Evolutionary conservation across 257 asterid species (phyloP), one percentile per base, ranked within the genome.

Genomic region (Forsythia suspensa): DNA sequence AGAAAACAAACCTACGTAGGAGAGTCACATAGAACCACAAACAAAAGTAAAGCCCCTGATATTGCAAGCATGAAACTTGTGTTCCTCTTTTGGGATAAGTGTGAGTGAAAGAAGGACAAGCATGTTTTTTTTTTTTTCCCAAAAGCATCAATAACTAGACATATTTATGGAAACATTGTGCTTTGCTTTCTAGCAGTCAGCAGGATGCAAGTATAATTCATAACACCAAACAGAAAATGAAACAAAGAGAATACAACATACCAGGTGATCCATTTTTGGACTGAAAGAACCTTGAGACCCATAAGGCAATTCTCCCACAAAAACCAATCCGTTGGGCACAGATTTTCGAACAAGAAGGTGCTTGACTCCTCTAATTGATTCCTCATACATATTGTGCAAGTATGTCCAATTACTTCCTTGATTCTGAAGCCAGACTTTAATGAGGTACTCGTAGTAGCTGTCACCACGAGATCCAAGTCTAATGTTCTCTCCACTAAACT

Each of bases 201-300:
- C 4, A 9, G 13, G 70, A 9, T 63, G 12, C 8, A 4, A 8
- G 29, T 57, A 20, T 57, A 18, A 20, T n/a, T 57, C 66, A n/a
- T 57, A 8, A 21, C 70, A 10, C 70, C 70, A 63, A 77, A 84
- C 42, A 66, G 24, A 57, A 66, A 76, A 46, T 70, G 43, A 83
- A 82, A 46, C 40, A 80, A 72, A 42, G 80, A 57, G 3, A 57
- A 37, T 24, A 76, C 10, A 76, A 78, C 91, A 81, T 89, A 96
- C 99, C 88, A 94, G 89, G 88, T 96, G 99, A 89, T 96, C 99
- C 99, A 96, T 96, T 87, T 96, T 94, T 11, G 99, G 98, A 83
- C 97, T 92, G 86, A 94, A 89, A 70, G 80, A 84, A 43, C 96
- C 94, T 65, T 86, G 71, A 79, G 84, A 80, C 72, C 98, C 99